Evolutionary conservation across 78 protist species (phyloP), one percentile per base, ranked within the genome.

Genomic region (Emiliania huxleyi): DNA sequence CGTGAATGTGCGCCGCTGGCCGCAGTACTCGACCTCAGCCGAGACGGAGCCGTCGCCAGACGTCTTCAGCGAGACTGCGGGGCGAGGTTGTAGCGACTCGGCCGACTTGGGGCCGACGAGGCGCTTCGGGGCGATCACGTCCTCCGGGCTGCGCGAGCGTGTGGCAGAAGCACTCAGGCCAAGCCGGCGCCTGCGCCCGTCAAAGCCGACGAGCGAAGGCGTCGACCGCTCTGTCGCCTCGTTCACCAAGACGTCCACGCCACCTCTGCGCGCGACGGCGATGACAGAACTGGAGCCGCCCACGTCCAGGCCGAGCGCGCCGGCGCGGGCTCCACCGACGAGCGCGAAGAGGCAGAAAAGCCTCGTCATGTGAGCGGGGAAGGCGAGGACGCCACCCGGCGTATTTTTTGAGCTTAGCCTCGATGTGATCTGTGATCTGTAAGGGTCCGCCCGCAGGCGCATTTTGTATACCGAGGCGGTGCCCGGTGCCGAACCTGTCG

Each of bases 191-290:
- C 38, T 6, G 73, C n/a, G 38, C 38, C 26, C 73, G 26, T 62
- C 26, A 62, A 62, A 62, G 26, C n/a, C 73, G 26, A 62, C 73
- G 26, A 62, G n/a, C 26, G 73, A 62, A 94, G 98, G 97, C n/a
- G 98, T 97, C 91, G 92, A 91, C 90, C 98, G 97, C 93, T 94
- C 88, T 3, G 94, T 94, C 83, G 92, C 95, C 91, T 97, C 98
- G 90, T 97, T 97, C 37, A 92, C 92, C 35, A 97, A 84, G 33
- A 97, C 96, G 85, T 97, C 98, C 33, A 97, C 94, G 49, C 98
- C 98, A 29, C 99, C 98, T 56, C 93, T 92, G 69, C 97, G 97
- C 15, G 97, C 98, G 26, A 91, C 95, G 37, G 96, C 95, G 69
- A 97, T 94, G 0, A 94, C 93, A 92, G 93, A 88, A 1, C 4